Percentiles rank a stretch among this genome's conserved stretches.
These are phyloP conservation scores for Leccinum olivaceopallidum DNA, from an alignment of 768 basidiomycete species.

Conservation along the genomic window DNA sequence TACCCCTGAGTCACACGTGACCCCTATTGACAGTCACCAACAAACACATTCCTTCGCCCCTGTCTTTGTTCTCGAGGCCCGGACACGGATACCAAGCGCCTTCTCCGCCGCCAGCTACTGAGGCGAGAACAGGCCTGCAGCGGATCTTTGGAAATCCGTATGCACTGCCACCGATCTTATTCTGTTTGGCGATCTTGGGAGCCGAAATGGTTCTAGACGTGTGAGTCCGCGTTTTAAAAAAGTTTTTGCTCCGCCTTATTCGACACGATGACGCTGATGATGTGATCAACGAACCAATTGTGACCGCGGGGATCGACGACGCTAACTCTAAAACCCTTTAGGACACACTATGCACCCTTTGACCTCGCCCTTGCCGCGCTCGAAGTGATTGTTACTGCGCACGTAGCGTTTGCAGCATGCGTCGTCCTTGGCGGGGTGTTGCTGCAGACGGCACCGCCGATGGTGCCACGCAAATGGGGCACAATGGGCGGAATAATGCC, in stretches of 20 bases:
- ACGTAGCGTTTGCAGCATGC: slow-evolving; percentile 82
- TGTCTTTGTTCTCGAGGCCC: slow-evolving; percentile 40
- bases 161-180: slow-evolving; percentile 60
- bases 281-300: background rate
- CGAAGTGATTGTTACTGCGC: slow-evolving; percentile 76
- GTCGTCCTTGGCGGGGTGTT: slow-evolving; percentile 82
- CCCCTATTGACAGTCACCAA: slow-evolving; percentile 47
- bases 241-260: background rate
- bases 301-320: background rate
- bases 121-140: slow-evolving; percentile 10
- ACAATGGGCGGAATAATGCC: slow-evolving; percentile 14
- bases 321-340: slow-evolving; percentile 10
- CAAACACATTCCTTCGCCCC: slow-evolving; percentile 59
- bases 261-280: background rate
- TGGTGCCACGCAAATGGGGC: slow-evolving; percentile 9
- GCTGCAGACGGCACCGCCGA: slow-evolving; percentile 82
- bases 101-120: slow-evolving; percentile 4
- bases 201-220: slow-evolving; percentile 54
- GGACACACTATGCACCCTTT: slow-evolving; percentile 61
- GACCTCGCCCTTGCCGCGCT: slow-evolving; percentile 85
- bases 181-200: slow-evolving; percentile 54
- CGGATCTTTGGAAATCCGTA: slow-evolving; percentile 73
- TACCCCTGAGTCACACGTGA: slow-evolving; percentile 6
- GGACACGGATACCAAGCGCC: slow-evolving; percentile 18
- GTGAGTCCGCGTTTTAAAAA: slow-evolving; percentile 45